These are phyloP conservation scores for Ceratocystis huliohia DNA, from an alignment of 2,329 filamentous ascomycete species.

Conservation along the genomic window DNA sequence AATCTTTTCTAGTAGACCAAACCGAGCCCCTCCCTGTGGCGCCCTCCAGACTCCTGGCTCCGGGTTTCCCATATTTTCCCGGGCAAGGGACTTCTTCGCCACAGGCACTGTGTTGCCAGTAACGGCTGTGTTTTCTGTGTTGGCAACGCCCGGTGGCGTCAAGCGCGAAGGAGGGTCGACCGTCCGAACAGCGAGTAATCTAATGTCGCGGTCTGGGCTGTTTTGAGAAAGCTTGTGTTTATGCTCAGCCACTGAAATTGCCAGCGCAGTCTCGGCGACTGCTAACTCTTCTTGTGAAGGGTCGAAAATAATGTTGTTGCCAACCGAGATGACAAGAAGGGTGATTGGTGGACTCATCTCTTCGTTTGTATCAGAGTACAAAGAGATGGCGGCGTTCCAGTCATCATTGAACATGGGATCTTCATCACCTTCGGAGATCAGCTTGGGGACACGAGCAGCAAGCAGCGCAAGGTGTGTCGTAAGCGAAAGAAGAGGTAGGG, in stretches of 20 bases:
- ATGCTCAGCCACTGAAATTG: conserved; percentile 59
- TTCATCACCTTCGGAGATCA: conserved; percentile 84
- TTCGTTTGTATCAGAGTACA: conserved; percentile 47
- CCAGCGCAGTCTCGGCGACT: conserved; percentile 79
- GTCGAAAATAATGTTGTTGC: conserved; percentile 85
- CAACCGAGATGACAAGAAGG: conserved; percentile 75
- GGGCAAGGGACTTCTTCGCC: conserved; percentile 32
- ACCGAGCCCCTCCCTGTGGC: conserved; percentile 69
- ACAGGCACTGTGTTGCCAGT: conserved; percentile 28
- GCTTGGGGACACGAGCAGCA: conserved; percentile 66
- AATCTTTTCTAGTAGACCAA: conserved; percentile 58
- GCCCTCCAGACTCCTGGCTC: conserved; percentile 72
- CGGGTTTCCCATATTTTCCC: conserved; percentile 28
- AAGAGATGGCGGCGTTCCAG: conserved; percentile 69
- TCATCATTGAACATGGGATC: conserved; percentile 97
- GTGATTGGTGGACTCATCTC: conserved; percentile 65
- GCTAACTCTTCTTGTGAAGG: conserved; percentile 82
- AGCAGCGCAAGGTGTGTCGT: conserved; percentile 90
- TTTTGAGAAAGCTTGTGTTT: conserved; percentile 23
- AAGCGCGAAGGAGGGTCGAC: conserved; percentile 62
- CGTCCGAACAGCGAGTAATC: conserved; percentile 55
- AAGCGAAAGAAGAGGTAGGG: conserved; percentile 79
- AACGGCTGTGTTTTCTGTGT: conserved; percentile 47
- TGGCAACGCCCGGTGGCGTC: conserved; percentile 57
- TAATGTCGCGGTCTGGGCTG: conserved; percentile 39